Evolutionary conservation across 2,329 filamentous ascomycete genomes (phyloP).

Genomic region (Zalaria sp.): DNA sequence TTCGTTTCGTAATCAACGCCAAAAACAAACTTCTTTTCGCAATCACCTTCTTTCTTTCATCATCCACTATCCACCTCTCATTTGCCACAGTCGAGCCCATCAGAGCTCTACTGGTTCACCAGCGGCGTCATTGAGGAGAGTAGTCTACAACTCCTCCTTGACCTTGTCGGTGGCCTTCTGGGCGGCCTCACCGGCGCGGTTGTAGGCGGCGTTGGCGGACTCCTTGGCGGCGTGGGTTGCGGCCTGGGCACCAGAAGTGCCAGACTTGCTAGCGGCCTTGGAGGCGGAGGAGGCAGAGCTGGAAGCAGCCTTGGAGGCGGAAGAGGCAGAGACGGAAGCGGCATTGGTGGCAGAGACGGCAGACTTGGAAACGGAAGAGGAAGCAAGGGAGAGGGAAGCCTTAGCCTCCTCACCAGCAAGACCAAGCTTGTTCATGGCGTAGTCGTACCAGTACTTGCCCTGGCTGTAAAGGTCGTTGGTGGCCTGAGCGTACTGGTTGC

Average conservation of each 20-base stretch:
- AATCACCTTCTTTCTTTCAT: too few species aligned
- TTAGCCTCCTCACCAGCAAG: conserved; percentile 25
- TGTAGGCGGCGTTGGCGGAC: conserved; percentile 20
- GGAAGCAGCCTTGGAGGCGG: conserved; percentile 16
- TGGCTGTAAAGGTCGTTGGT: conserved; percentile 44
- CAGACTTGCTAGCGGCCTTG: conserved; percentile 12
- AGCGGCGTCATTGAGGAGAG: neutral
- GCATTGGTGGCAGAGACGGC: conserved; percentile 8
- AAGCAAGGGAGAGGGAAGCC: conserved; percentile 20
- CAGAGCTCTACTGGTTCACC: too few species aligned
- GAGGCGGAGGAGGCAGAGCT: conserved; percentile 12
- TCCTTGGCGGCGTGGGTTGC: conserved; percentile 16
- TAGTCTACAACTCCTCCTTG: conserved; percentile 32
- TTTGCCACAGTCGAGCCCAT: too few species aligned
- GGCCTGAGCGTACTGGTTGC: conserved; percentile 63
- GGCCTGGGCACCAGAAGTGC: conserved; percentile 11
- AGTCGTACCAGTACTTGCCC: conserved; percentile 24
- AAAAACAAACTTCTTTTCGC: too few species aligned
- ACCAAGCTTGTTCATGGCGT: conserved; percentile 30
- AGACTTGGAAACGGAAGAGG: conserved; percentile 10
- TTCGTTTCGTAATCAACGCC: too few species aligned
- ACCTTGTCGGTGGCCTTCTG: conserved; percentile 19
- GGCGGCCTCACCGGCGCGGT: conserved; percentile 12
- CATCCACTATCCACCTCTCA: too few species aligned
- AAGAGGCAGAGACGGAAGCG: conserved; percentile 9